Percentiles rank a stretch among this genome's conserved stretches.
Evolutionary conservation across 176 grass and related monocot genomes (phyloP).

Genomic region (Bolboschoenus planiculmis): DNA sequence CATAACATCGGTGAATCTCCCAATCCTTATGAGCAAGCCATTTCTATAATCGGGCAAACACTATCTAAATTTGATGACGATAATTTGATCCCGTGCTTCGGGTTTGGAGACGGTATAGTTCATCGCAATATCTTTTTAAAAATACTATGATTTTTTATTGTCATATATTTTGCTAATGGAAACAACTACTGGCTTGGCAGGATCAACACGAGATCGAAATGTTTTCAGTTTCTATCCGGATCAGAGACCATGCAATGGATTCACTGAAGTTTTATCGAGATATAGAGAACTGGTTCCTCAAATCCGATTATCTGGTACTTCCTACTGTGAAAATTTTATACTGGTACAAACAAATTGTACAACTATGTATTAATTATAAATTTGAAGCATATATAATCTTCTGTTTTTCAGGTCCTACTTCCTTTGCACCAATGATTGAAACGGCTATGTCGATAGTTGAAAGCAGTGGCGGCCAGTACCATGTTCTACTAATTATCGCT

Average conservation of each 20-base stretch:
- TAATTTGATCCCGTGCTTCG: slow-evolving; percentile 19
- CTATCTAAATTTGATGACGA: slow-evolving; percentile 18
- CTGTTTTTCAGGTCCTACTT: slow-evolving; percentile 11
- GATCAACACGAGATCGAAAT: slow-evolving; percentile 9
- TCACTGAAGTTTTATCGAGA: slow-evolving; percentile 11
- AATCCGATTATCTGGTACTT: slow-evolving; percentile 2
- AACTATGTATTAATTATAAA: neutral
- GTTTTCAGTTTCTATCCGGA: slow-evolving; percentile 13
- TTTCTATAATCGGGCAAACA: slow-evolving; percentile 18
- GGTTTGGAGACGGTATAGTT: slow-evolving; percentile 11
- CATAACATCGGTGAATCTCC: slow-evolving; percentile 6
- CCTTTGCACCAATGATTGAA: slow-evolving; percentile 38
- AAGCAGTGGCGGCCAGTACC: slow-evolving; percentile 15
- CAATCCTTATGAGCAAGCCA: slow-evolving; percentile 24
- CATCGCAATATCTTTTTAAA: too few relatives aligned
- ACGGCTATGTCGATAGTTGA: slow-evolving; percentile 29
- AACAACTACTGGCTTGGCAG: neutral
- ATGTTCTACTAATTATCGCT: slow-evolving; percentile 34
- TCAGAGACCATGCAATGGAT: slow-evolving; percentile 16
- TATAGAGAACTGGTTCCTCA: slow-evolving; percentile 13
- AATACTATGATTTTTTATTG: too few relatives aligned
- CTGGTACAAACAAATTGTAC: too few relatives aligned
- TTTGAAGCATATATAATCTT: neutral
- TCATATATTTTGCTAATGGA: too few relatives aligned
- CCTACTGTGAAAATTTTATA: too few relatives aligned